These are phyloP conservation scores for Leccinum variicolor DNA, from an alignment of 768 basidiomycete species.

Conservation along the genomic window DNA sequence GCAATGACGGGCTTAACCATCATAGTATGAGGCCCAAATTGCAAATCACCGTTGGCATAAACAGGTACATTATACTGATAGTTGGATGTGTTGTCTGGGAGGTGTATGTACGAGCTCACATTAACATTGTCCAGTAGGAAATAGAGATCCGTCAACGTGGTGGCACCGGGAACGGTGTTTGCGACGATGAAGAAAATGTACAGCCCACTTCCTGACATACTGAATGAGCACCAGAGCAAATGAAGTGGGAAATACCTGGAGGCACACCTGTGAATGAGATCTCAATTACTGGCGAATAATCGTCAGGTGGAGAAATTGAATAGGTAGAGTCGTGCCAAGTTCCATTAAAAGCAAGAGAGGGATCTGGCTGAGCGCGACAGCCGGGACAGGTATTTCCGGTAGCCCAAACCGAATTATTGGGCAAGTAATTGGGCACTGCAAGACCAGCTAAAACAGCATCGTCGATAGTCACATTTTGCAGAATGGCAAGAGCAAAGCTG, in stretches of 20 bases:
- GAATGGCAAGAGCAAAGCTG: not conserved
- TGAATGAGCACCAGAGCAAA: not conserved
- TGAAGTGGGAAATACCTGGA: not conserved
- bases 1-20: constrained; percentile 1
- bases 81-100: not conserved
- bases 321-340: constrained; percentile 20
- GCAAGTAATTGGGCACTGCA: constrained; percentile 6
- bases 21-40: constrained; percentile 7
- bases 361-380: not conserved
- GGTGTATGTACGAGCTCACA: constrained; percentile 1
- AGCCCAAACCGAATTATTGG: not conserved
- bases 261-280: constrained; percentile 13
- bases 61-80: constrained; percentile 15
- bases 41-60: constrained; percentile 8
- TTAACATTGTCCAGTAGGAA: constrained; percentile 7
- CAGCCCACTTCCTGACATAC: constrained; percentile 7
- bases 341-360: not conserved
- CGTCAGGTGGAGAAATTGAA: not conserved
- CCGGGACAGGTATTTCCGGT: not conserved
- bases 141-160: not conserved
- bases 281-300: not conserved
- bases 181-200: constrained; percentile 19
- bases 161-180: not conserved
- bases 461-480: constrained; percentile 15
- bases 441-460: constrained; percentile 10